These are phyloP conservation scores for Populus ilicifolia DNA, from an alignment of 345 rosid genomes.

Conservation along the genomic window DNA sequence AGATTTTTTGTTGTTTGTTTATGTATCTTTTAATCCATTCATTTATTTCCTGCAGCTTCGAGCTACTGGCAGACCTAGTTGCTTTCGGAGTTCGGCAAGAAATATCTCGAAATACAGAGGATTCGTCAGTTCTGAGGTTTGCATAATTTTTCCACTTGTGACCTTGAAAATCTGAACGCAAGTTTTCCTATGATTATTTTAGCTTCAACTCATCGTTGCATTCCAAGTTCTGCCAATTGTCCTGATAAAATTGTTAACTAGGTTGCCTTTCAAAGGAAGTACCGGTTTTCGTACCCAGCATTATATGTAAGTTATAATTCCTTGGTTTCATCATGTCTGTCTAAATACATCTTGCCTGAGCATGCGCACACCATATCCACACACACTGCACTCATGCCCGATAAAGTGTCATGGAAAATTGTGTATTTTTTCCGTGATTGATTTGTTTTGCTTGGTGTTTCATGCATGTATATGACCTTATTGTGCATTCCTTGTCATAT, in stretches of 20 bases:
- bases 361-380: background rate
- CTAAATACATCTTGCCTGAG: background rate
- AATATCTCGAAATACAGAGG: constrained; percentile 38
- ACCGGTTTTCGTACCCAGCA: constrained; percentile 31
- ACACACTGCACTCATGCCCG: background rate
- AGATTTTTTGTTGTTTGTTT: background rate
- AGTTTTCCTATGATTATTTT: background rate
- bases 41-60: constrained; percentile 33
- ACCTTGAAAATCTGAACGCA: background rate
- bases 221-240: background rate
- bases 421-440: background rate
- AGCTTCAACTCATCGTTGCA: background rate
- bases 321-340: background rate
- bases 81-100: constrained; percentile 34
- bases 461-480: background rate
- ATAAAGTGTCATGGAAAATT: background rate
- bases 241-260: constrained; percentile 19
- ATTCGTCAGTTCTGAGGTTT: constrained; percentile 53
- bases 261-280: constrained; percentile 45
- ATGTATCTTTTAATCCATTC: background rate
- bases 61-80: constrained; percentile 32
- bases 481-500: constrained; percentile 10
- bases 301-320: constrained; percentile 41
- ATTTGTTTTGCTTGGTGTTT: constrained; percentile 4
- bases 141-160: constrained; percentile 11